These are phyloP conservation scores for Raffaelea deltoideospora DNA, from an alignment of 2,329 filamentous ascomycete genomes.

Conservation along the genomic window DNA sequence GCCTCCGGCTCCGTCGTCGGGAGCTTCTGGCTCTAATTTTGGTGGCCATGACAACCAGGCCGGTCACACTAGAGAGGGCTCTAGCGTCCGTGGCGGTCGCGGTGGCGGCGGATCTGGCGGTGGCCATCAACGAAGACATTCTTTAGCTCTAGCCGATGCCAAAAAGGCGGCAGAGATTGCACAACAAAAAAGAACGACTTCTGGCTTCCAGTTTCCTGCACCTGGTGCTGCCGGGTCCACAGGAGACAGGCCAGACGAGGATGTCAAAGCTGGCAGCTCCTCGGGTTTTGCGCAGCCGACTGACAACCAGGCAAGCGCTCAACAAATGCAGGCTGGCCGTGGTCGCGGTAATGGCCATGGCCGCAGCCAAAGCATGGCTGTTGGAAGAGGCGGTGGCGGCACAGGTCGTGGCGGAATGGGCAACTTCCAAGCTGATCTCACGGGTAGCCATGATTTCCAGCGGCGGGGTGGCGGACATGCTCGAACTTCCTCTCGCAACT, in stretches of 20 bases:
- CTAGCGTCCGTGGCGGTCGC: slow-evolving; percentile 25
- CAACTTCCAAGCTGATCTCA: slow-evolving; percentile 37
- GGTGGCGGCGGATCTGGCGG: slow-evolving; percentile 49
- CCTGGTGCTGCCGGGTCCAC: slow-evolving; percentile 49
- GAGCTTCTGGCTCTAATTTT: slow-evolving; percentile 65
- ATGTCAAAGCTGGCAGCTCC: slow-evolving; percentile 21
- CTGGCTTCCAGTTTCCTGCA: slow-evolving; percentile 85
- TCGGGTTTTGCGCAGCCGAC: too few species aligned
- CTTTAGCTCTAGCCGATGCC: slow-evolving; percentile 82
- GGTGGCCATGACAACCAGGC: slow-evolving; percentile 58
- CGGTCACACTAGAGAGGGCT: slow-evolving; percentile 49
- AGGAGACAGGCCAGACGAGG: slow-evolving; percentile 40
- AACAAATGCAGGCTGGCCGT: slow-evolving; percentile 26
- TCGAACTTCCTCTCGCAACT: slow-evolving; percentile 77
- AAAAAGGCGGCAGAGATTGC: slow-evolving; percentile 95
- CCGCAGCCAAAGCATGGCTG: slow-evolving; percentile 85
- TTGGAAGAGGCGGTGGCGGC: slow-evolving; percentile 50
- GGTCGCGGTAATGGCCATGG: slow-evolving; percentile 46
- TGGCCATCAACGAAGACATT: slow-evolving; percentile 89
- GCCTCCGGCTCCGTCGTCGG: slow-evolving; percentile 82
- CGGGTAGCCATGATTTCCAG: slow-evolving; percentile 45
- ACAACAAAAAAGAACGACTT: slow-evolving; percentile 90
- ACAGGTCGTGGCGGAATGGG: slow-evolving; percentile 47
- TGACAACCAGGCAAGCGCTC: too few species aligned
- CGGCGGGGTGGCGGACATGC: slow-evolving; percentile 71